These are phyloP conservation scores for Chaetomiaceae sp. DNA, from an alignment of 2,329 filamentous ascomycete genomes.

Conservation along the genomic window DNA sequence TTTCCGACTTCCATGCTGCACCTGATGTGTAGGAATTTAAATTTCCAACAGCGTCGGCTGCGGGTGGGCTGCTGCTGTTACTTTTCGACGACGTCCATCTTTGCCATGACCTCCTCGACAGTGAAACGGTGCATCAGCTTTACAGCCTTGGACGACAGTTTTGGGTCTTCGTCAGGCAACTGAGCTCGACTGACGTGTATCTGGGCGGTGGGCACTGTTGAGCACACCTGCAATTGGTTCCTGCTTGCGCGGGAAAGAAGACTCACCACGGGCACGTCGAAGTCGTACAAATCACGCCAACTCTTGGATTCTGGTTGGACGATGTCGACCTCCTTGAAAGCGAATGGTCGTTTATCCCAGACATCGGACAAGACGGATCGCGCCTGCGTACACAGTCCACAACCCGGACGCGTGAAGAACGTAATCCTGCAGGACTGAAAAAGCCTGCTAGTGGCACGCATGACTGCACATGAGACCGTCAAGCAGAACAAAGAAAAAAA, in stretches of 20 bases:
- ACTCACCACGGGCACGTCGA: constrained; percentile 74
- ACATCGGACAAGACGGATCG: constrained; percentile 65
- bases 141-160: constrained; percentile 53
- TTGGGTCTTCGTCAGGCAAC: constrained; percentile 47
- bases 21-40: too few species aligned
- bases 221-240: neutral
- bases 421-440: constrained; percentile 62
- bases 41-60: too few species aligned
- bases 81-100: constrained; percentile 60
- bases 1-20: neutral
- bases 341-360: constrained; percentile 63
- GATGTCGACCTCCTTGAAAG: constrained; percentile 65
- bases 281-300: constrained; percentile 73
- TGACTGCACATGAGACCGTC: constrained; percentile 31
- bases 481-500: too few species aligned
- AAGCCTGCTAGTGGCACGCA: constrained; percentile 50
- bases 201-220: constrained; percentile 32
- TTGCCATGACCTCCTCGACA: constrained; percentile 57
- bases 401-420: constrained; percentile 68
- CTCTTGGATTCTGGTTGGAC: constrained; percentile 56
- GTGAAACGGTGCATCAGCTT: constrained; percentile 79
- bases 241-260: neutral
- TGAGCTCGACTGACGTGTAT: constrained; percentile 59
- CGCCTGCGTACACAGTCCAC: constrained; percentile 65
- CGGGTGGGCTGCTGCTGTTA: neutral